Percentiles rank a stretch among this genome's conserved stretches.
Conservation (phyloP, 2,329 filamentous ascomycete species). For the Penicillium crustosum region DNA sequence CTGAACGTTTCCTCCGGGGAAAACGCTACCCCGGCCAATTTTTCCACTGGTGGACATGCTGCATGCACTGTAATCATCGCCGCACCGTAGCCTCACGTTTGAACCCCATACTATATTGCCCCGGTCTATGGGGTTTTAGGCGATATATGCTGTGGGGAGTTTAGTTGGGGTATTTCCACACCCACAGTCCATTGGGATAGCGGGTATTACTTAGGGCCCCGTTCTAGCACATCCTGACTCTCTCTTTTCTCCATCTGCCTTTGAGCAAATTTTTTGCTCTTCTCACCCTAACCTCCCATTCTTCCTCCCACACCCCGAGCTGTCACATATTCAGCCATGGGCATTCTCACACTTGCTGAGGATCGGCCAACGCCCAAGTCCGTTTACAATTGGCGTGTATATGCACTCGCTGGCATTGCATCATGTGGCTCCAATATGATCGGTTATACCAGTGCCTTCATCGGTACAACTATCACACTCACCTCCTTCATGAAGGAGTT, state of each 20-base stretch:
- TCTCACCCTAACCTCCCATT: not conserved
- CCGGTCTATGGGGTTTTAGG: slow-evolving; percentile 28
- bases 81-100: slow-evolving; percentile 20
- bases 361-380: slow-evolving; percentile 55
- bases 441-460: slow-evolving; percentile 70
- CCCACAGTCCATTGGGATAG: slow-evolving; percentile 15
- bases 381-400: slow-evolving; percentile 62
- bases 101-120: slow-evolving; percentile 32
- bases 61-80: slow-evolving; percentile 17
- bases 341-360: slow-evolving; percentile 40
- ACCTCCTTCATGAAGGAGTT: slow-evolving; percentile 69
- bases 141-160: slow-evolving; percentile 30
- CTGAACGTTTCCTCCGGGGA: slow-evolving; percentile 34
- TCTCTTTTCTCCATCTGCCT: slow-evolving; percentile 8
- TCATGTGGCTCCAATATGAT: slow-evolving; percentile 61
- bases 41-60: slow-evolving; percentile 17
- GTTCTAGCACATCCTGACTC: slow-evolving; percentile 13
- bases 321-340: slow-evolving; percentile 26
- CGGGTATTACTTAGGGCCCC: slow-evolving; percentile 22
- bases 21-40: slow-evolving; percentile 34
- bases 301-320: slow-evolving; percentile 1
- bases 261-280: slow-evolving; percentile 1
- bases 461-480: slow-evolving; percentile 71
- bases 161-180: slow-evolving; percentile 24
- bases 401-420: slow-evolving; percentile 54